phyloP scores from a whole-genome alignment of 371 early-diverging fungal genomes.

The Basidiobolus heterosporus region DNA sequence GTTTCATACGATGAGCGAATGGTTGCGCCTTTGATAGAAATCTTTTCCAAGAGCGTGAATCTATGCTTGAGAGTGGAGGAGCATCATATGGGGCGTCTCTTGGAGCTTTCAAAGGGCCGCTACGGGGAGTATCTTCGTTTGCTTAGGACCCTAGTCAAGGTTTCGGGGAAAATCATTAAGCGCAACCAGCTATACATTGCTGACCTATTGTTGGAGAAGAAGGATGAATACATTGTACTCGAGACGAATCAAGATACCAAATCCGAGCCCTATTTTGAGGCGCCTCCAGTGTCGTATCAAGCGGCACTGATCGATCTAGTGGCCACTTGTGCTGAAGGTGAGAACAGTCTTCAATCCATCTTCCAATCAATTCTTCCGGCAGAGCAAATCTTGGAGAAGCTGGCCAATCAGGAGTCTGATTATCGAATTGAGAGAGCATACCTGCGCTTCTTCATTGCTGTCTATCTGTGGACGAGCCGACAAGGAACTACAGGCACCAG shows the following conservation, averaged over 20 bases:
- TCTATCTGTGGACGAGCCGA: conserved; percentile 6
- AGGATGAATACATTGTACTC: no score
- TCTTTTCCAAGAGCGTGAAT: conserved; percentile 19
- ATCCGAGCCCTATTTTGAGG: neutral
- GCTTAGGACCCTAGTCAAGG: conserved; percentile 19
- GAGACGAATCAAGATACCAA: no score
- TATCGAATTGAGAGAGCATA: conserved; percentile 10
- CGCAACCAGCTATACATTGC: conserved; percentile 22
- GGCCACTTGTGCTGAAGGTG: conserved; percentile 27
- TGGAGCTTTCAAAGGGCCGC: conserved; percentile 18
- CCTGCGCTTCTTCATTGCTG: conserved; percentile 14
- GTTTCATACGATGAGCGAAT: conserved; percentile 8
- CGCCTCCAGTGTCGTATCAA: conserved; percentile 17
- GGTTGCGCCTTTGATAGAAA: conserved; percentile 6
- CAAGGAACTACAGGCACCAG: no score
- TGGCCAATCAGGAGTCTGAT: conserved; percentile 5
- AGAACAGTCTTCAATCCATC: conserved; percentile 30
- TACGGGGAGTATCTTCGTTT: conserved; percentile 20
- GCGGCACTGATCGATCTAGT: conserved; percentile 19
- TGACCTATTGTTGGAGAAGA: conserved; percentile 21
- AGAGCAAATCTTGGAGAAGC: conserved; percentile 9
- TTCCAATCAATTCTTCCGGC: conserved; percentile 18
- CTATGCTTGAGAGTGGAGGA: conserved; percentile 20
- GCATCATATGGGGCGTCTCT: conserved; percentile 19
- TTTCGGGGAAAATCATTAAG: conserved; percentile 24